Conservation (phyloP, 768 basidiomycete genomes). For the Coprinopsis marcescibilis region DNA sequence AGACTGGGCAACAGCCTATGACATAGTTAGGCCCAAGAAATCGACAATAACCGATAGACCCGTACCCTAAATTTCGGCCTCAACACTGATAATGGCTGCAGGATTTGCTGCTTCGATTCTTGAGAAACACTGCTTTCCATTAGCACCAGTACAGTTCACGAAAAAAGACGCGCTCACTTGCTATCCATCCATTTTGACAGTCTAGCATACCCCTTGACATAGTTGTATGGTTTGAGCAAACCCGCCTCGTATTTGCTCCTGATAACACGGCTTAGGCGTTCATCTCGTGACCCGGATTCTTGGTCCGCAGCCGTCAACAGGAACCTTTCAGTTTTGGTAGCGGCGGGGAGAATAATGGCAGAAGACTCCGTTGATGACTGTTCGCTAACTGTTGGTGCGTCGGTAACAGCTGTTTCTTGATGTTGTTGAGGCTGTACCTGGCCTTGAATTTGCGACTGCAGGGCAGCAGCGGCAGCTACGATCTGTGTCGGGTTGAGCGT, state of each 20-base stretch:
- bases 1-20: conserved; percentile 75
- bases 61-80: conserved; percentile 80
- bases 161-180: conserved; percentile 46
- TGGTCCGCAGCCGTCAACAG: conserved; percentile 93
- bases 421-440: conserved; percentile 10
- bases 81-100: conserved; percentile 82
- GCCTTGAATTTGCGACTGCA: conserved; percentile 13
- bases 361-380: conserved; percentile 30
- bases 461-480: conserved; percentile 9
- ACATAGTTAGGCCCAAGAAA: conserved; percentile 3
- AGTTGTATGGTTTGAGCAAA: conserved; percentile 90
- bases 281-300: conserved; percentile 83
- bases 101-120: conserved; percentile 86
- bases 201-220: conserved; percentile 91
- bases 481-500: conserved; percentile 12
- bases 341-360: conserved; percentile 58
- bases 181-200: conserved; percentile 93
- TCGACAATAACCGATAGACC: conserved; percentile 5
- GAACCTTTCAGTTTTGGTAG: conserved; percentile 82
- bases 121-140: conserved; percentile 62
- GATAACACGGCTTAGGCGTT: conserved; percentile 86
- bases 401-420: conserved; percentile 7
- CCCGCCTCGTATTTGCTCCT: conserved; percentile 97
- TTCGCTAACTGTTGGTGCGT: conserved; percentile 10
- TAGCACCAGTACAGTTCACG: conserved; percentile 2